Percentiles rank a stretch among this genome's conserved stretches.
These are phyloP conservation scores for Eimeria necatrix DNA, from an alignment of 169 alveolate species.

Conservation along the genomic window DNA sequence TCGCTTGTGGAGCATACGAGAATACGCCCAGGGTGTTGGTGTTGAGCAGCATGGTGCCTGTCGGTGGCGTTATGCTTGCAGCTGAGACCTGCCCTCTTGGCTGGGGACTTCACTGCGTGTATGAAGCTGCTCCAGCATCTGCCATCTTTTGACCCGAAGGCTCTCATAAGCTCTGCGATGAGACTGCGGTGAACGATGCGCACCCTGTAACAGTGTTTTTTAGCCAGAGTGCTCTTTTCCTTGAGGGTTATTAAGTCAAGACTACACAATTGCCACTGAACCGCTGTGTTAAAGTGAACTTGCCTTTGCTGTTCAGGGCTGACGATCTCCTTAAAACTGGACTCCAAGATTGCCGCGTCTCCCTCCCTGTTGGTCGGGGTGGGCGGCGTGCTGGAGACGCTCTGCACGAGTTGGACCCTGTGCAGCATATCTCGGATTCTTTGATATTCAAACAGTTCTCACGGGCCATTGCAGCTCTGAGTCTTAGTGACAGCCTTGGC, in stretches of 20 bases:
- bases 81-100: constrained; percentile 79
- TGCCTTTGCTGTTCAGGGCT: constrained; percentile 22
- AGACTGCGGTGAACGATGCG: constrained; percentile 48
- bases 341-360: neutral
- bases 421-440: constrained; percentile 56
- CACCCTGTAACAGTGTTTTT: neutral
- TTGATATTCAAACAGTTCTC: constrained; percentile 25
- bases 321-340: constrained; percentile 36
- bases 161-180: constrained; percentile 71
- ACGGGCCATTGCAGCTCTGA: constrained; percentile 44
- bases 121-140: constrained; percentile 82
- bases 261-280: too few species aligned
- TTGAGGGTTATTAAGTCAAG: too few species aligned
- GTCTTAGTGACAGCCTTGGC: constrained; percentile 17
- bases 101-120: constrained; percentile 81
- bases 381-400: constrained; percentile 19
- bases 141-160: constrained; percentile 82
- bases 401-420: constrained; percentile 52
- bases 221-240: too few species aligned
- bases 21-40: too few species aligned
- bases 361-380: constrained; percentile 12
- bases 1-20: too few species aligned
- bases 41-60: neutral
- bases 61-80: constrained; percentile 23
- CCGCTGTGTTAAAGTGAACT: too few species aligned